Conservation (phyloP, 2,329 filamentous ascomycete species). For the Aspergillus quadrilineatus region DNA sequence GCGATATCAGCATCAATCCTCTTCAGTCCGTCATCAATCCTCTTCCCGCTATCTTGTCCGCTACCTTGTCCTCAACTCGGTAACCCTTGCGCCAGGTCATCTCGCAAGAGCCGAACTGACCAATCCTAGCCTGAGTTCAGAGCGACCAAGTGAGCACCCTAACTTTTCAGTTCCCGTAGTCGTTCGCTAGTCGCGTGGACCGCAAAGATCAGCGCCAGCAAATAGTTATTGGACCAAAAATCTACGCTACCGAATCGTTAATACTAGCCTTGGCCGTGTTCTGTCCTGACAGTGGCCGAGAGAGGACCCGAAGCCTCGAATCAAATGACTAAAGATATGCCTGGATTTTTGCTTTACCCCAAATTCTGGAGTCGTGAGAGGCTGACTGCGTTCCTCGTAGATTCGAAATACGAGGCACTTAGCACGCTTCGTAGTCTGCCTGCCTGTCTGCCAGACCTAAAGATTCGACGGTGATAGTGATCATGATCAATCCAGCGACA, state of each 20-base stretch:
- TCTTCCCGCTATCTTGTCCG: background rate
- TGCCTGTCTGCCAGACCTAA: too few species aligned
- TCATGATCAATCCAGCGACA: background rate
- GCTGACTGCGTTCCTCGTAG: background rate
- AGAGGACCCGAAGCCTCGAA: background rate
- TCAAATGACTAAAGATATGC: background rate
- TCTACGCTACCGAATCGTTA: background rate
- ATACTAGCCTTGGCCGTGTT: background rate
- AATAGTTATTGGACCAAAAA: background rate
- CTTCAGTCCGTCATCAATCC: too few species aligned
- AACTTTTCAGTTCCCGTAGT: background rate
- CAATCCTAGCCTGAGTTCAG: background rate
- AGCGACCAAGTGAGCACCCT: slow-evolving; percentile 1
- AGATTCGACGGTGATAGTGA: background rate
- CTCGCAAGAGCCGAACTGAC: background rate
- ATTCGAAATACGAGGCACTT: background rate
- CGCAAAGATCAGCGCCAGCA: slow-evolving; percentile 21
- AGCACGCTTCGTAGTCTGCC: background rate
- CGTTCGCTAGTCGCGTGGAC: slow-evolving; percentile 19
- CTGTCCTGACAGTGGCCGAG: background rate
- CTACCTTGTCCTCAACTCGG: background rate
- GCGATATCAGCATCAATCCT: background rate
- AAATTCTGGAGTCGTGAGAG: background rate
- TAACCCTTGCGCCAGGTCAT: background rate
- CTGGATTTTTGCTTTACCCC: background rate